Evolutionary conservation across 2,329 filamentous ascomycete genomes (phyloP).

Genomic region (Venturia oleaginea): DNA sequence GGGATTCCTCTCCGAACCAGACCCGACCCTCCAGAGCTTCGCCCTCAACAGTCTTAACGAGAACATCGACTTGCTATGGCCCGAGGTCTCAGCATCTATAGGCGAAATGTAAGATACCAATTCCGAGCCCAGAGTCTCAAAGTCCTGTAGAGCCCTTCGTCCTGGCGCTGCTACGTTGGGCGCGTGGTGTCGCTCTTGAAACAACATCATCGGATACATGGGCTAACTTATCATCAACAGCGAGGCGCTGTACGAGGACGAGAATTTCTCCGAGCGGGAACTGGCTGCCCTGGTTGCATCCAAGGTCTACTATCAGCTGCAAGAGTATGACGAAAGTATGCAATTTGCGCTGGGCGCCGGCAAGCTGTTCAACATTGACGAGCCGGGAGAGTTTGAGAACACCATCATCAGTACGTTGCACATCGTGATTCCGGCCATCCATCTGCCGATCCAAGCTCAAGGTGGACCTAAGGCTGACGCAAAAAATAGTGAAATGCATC

Average conservation of each 20-base stretch:
- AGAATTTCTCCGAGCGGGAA: slow-evolving; percentile 84
- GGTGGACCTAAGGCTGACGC: background rate
- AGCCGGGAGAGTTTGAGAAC: slow-evolving; percentile 91
- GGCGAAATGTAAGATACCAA: slow-evolving; percentile 72
- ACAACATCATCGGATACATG: background rate
- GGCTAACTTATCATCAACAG: slow-evolving; percentile 37
- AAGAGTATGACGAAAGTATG: slow-evolving; percentile 99
- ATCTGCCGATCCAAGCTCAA: background rate
- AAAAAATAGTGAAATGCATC: slow-evolving; percentile 69
- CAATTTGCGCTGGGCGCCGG: slow-evolving; percentile 91
- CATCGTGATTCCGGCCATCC: background rate
- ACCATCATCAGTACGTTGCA: slow-evolving; percentile 71
- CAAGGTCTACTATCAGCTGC: slow-evolving; percentile 98
- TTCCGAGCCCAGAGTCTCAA: background rate
- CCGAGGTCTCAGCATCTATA: slow-evolving; percentile 85
- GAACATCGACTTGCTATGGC: slow-evolving; percentile 95
- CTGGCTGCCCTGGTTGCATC: slow-evolving; percentile 89
- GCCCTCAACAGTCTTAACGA: slow-evolving; percentile 92
- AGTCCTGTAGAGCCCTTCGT: background rate
- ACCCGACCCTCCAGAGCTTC: slow-evolving; percentile 88
- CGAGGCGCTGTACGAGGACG: slow-evolving; percentile 95
- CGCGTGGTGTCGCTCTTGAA: background rate
- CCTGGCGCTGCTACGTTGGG: background rate
- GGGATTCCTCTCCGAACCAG: slow-evolving; percentile 90
- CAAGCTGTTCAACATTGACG: slow-evolving; percentile 87